phyloP scores from a whole-genome alignment of 2,329 filamentous ascomycete genomes.

The Claviceps purpurea region DNA sequence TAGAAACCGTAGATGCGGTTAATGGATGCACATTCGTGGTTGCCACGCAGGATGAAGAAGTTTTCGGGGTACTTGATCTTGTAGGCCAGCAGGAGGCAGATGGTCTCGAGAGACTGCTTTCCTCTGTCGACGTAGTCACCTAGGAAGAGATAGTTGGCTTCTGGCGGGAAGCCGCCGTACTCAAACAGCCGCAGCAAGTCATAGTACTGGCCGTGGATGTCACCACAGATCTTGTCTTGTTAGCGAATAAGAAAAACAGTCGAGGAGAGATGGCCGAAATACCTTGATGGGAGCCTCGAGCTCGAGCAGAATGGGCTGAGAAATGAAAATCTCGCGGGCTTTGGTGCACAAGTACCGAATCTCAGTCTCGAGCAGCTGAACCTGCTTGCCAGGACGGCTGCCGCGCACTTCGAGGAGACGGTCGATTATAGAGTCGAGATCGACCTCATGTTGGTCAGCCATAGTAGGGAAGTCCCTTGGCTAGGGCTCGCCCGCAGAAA shows the following conservation, averaged over 20 bases:
- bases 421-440: slow-evolving; percentile 99
- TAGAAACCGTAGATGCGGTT: slow-evolving; percentile 99
- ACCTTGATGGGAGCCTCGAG: slow-evolving; percentile 99
- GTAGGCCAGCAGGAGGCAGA: slow-evolving; percentile 91
- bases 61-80: slow-evolving; percentile 99
- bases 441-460: slow-evolving; percentile 72
- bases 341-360: slow-evolving; percentile 97
- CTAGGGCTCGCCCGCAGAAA: slow-evolving; percentile 26
- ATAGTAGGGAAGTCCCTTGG: slow-evolving; percentile 29
- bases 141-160: slow-evolving; percentile 98
- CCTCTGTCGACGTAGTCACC: slow-evolving; percentile 98
- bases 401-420: slow-evolving; percentile 93
- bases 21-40: slow-evolving; percentile 98
- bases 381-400: slow-evolving; percentile 95
- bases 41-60: slow-evolving; percentile 96
- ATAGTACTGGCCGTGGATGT: slow-evolving; percentile 99
- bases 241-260: not conserved
- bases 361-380: slow-evolving; percentile 90
- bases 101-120: slow-evolving; percentile 98
- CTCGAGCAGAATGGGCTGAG: slow-evolving; percentile 93
- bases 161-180: slow-evolving; percentile 93
- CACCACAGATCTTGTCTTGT: slow-evolving; percentile 73
- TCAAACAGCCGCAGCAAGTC: slow-evolving; percentile 95
- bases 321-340: slow-evolving; percentile 98
- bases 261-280: slow-evolving; percentile 12